Percentiles rank a stretch among this genome's conserved stretches.
phyloP scores from a whole-genome alignment of 1,139 yeast genomes.

The Kurtzmaniella natalensis region DNA sequence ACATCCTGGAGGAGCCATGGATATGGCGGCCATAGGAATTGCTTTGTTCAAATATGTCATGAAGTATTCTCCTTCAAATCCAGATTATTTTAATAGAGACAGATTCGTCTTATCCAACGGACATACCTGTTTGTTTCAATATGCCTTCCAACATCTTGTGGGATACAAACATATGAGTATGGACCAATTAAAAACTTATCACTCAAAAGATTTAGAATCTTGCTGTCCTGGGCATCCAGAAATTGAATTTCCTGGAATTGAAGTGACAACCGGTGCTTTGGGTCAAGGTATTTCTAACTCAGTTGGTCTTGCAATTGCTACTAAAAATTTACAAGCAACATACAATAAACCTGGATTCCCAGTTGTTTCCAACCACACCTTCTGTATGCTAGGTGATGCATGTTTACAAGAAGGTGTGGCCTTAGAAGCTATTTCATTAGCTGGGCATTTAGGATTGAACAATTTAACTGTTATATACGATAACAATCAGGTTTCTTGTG shows the following conservation, averaged over 20 bases:
- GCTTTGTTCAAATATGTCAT: conserved; percentile 31
- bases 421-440: conserved; percentile 29
- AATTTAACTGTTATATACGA: conserved; percentile 31
- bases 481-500: conserved; percentile 30
- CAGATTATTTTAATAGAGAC: conserved; percentile 28
- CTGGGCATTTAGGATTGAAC: conserved; percentile 30
- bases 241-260: conserved; percentile 30
- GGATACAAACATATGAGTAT: conserved; percentile 28
- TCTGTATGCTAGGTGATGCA: conserved; percentile 33
- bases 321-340: conserved; percentile 25
- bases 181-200: conserved; percentile 26
- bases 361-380: conserved; percentile 23
- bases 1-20: conserved; percentile 35
- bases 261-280: conserved; percentile 35
- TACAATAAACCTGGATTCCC: conserved; percentile 26
- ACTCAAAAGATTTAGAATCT: conserved; percentile 16
- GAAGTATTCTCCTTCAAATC: conserved; percentile 24
- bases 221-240: conserved; percentile 36
- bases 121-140: conserved; percentile 28
- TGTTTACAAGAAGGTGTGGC: conserved; percentile 37
- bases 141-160: conserved; percentile 23
- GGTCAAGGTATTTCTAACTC: conserved; percentile 37
- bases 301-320: conserved; percentile 34
- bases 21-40: conserved; percentile 35
- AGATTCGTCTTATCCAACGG: conserved; percentile 34